A percentile compares a stretch with the other conserved stretches of the same genome.
phyloP scores from a whole-genome alignment of 23 red algal species.

The Gracilaria domingensis region DNA sequence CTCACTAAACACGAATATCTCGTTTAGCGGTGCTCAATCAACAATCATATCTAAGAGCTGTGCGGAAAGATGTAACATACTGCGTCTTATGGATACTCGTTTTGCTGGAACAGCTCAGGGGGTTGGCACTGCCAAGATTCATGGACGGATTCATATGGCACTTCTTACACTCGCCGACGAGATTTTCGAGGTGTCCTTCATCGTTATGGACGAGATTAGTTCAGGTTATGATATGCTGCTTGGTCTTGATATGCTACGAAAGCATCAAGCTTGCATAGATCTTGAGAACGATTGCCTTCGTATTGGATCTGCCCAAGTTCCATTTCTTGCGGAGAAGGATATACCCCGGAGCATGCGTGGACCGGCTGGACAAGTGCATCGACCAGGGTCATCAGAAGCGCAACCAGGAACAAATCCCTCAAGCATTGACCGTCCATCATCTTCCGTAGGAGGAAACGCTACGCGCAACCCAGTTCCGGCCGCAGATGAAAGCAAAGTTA shows the following conservation, averaged over 20 bases:
- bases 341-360: constrained; percentile 68
- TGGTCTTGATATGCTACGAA: constrained; percentile 94
- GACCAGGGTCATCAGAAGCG: background rate
- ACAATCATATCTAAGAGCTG: constrained; percentile 88
- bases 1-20: background rate
- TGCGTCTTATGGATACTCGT: constrained; percentile 86
- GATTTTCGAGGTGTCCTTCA: constrained; percentile 82
- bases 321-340: constrained; percentile 85
- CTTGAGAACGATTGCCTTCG: constrained; percentile 74
- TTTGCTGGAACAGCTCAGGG: constrained; percentile 89
- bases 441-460: background rate
- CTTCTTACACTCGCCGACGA: constrained; percentile 71
- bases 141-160: constrained; percentile 90
- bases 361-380: background rate
- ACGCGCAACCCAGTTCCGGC: background rate
- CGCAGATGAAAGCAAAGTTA: constrained; percentile 1
- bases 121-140: constrained; percentile 84
- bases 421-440: background rate
- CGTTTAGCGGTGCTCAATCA: constrained; percentile 81
- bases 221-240: constrained; percentile 90
- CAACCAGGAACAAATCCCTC: background rate
- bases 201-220: constrained; percentile 85
- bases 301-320: constrained; percentile 54
- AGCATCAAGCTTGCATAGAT: constrained; percentile 88
- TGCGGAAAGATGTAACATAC: constrained; percentile 85